phyloP scores from a whole-genome alignment of 2,329 filamentous ascomycete species.

The Colletotrichum phormii region DNA sequence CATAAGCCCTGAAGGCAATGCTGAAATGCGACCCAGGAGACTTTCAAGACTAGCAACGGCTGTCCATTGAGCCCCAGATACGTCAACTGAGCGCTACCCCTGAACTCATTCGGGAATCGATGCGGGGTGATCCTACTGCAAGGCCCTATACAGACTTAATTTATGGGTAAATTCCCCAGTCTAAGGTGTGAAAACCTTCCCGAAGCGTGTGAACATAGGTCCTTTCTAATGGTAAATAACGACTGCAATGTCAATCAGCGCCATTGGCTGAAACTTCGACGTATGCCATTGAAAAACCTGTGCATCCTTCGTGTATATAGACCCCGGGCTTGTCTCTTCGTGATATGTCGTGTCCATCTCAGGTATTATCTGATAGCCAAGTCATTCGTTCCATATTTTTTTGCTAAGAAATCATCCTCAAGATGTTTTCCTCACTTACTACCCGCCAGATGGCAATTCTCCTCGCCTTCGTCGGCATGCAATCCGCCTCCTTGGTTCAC shows the following conservation, averaged over 20 bases:
- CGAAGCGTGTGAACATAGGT: not conserved
- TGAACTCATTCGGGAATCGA: not conserved
- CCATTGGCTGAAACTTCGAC: not conserved
- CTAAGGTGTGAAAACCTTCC: not conserved
- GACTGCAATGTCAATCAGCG: not conserved
- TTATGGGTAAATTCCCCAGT: not conserved
- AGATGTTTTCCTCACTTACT: not conserved
- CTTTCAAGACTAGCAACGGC: not conserved
- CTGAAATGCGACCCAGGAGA: not conserved
- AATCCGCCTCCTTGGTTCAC: not conserved
- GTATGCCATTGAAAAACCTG: not conserved
- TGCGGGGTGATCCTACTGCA: not conserved
- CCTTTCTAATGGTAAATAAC: not conserved
- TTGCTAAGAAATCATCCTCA: not conserved
- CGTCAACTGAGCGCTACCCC: not conserved
- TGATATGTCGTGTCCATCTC: not conserved
- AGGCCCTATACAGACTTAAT: not conserved
- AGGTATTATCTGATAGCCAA: not conserved
- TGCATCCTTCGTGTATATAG: not conserved
- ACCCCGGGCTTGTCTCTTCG: not conserved
- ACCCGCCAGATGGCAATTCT: not conserved
- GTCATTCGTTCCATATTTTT: not conserved
- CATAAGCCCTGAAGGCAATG: not conserved
- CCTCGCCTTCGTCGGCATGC: not conserved
- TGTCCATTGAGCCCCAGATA: not conserved